Base-by-base conservation (phyloP, 2,329 filamentous ascomycete genomes). In the Lecanoromycetidae sp. region DNA sequence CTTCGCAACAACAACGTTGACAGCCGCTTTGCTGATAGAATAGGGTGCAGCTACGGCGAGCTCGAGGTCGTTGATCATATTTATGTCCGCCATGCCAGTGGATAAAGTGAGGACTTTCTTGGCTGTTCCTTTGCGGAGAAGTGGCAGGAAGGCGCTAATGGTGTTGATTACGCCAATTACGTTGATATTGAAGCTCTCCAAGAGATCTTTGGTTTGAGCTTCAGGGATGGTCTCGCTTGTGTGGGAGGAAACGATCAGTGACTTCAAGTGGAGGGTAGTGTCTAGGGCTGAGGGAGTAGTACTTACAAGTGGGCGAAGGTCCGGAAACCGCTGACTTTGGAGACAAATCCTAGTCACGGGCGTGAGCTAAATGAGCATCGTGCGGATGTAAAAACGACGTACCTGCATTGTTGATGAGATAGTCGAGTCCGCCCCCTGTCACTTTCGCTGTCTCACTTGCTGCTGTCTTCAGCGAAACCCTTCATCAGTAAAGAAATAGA, bases 51-150 rank as follows among this genome's bases (percentile, higher is more conserved):
- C 51, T 1, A 58, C 42, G 0, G 62, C 57, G 35, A 76, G 53
- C 0, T 63, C 61, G 15, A 54, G 57, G 0, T 68, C 46, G 10
- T 60, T 62, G 46, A 62, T 64, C 1, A 74, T 44, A 2, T 73
- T 67, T 0, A 63, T 15, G 49, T 79, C 75, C 0, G 68, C 71
- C 34, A 67, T 48, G 19, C 72, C 75, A 0, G 58, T 69, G 5
- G 70, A 67, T 4, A 80, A 66, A 19, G 65, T 55, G 22, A 75
- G 66, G n/a, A 77, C 63, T 56, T 79, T 79, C 58, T 79, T 79
- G 10, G 51, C 56, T 1, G 59, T 55, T 4, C 76, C 69, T 37
- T 72, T 69, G 1, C 65, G 59, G 26, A 81, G 60, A 0, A 78
- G 64, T 0, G 77, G 75, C 1, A 74, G 37, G 56, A 75, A 77